These are phyloP conservation scores for Biscogniauxia mediterranea DNA, from an alignment of 2,329 filamentous ascomycete genomes.

Conservation along the genomic window DNA sequence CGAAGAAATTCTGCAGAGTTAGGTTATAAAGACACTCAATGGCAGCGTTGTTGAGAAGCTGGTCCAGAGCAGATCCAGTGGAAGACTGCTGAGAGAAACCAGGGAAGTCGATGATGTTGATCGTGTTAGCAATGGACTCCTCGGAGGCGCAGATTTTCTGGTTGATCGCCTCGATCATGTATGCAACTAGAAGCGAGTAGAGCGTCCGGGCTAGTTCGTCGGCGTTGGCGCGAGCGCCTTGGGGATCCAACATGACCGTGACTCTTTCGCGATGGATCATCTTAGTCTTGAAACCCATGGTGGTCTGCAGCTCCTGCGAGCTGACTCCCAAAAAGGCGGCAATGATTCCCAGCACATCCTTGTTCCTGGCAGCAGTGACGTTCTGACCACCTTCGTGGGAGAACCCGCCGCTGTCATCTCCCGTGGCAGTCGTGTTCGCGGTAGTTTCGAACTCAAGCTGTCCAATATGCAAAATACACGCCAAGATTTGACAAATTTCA, in stretches of 20 bases:
- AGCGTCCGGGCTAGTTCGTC: conserved; percentile 91
- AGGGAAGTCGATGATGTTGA: conserved; percentile 94
- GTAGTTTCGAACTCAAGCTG: conserved; percentile 91
- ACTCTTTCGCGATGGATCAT: conserved; percentile 94
- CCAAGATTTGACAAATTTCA: conserved; percentile 92
- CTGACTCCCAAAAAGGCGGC: conserved; percentile 93
- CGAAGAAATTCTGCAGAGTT: conserved; percentile 93
- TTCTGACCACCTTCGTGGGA: conserved; percentile 90
- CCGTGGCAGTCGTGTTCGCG: conserved; percentile 72
- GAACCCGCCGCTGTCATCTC: conserved; percentile 92
- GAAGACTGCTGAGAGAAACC: conserved; percentile 84
- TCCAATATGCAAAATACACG: conserved; percentile 92
- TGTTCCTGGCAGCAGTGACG: conserved; percentile 87
- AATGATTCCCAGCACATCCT: conserved; percentile 79
- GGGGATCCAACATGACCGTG: conserved; percentile 96
- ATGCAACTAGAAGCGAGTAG: conserved; percentile 91
- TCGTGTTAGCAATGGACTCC: conserved; percentile 86
- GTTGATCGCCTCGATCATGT: conserved; percentile 91
- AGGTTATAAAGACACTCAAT: conserved; percentile 91
- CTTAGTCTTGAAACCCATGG: conserved; percentile 93
- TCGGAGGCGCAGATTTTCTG: conserved; percentile 83
- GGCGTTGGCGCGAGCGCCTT: conserved; percentile 84
- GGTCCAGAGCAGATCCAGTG: conserved; percentile 83
- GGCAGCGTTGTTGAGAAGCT: conserved; percentile 91
- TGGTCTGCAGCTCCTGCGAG: conserved; percentile 77